Percentiles rank a stretch among this genome's conserved stretches.
These are phyloP conservation scores for Thraustochytrium sp. DNA, from an alignment of 352 stramenopile genomes.

Conservation along the genomic window DNA sequence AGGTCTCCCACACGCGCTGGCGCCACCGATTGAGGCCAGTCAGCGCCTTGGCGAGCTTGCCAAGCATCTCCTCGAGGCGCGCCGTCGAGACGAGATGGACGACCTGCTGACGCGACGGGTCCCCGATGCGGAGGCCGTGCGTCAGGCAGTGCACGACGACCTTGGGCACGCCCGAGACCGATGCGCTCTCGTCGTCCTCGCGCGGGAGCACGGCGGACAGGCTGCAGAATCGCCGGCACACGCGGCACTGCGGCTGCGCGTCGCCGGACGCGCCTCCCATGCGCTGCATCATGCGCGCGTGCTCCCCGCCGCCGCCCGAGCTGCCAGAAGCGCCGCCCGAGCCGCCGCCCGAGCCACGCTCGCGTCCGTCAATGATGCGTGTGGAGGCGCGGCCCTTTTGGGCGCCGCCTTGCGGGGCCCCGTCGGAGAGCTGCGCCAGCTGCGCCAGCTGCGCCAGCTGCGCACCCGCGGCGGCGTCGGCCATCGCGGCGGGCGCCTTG, in stretches of 20 bases:
- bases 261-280: not conserved
- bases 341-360: no score
- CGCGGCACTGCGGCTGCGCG: not conserved
- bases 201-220: not conserved
- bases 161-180: not conserved
- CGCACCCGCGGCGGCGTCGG: no score
- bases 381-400: no score
- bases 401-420: no score
- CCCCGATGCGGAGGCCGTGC: not conserved
- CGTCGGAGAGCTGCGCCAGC: no score
- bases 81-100: not conserved
- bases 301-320: no score
- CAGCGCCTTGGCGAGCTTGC: not conserved
- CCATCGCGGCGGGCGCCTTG: no score
- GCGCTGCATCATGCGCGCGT: no score
- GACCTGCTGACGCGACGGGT: not conserved
- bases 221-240: not conserved
- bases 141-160: not conserved
- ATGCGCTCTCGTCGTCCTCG: not conserved
- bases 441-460: no score
- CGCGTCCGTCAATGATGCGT: no score
- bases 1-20: not conserved
- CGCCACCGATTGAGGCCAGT: not conserved
- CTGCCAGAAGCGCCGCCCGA: no score
- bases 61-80: not conserved